A percentile compares a stretch with the other conserved stretches of the same genome.
These are phyloP conservation scores for Leishmania gerbilli DNA, from an alignment of 208 protist species.

Conservation along the genomic window DNA sequence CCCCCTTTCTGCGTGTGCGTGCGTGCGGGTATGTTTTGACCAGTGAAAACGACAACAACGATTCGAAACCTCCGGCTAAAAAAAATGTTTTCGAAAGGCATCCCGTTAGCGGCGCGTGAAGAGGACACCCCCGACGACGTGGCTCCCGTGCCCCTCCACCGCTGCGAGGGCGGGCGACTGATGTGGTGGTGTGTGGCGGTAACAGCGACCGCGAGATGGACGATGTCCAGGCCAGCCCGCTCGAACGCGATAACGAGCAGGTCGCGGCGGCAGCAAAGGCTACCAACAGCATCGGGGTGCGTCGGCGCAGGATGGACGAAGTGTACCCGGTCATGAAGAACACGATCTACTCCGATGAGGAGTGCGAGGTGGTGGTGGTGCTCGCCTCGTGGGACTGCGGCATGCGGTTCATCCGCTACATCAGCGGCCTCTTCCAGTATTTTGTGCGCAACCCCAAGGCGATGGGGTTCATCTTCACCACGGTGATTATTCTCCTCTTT, in stretches of 20 bases:
- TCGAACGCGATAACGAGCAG: constrained; percentile 5
- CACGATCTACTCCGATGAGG: constrained; percentile 64
- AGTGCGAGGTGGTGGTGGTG: constrained; percentile 42
- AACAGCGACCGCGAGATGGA: not conserved
- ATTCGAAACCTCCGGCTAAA: not conserved
- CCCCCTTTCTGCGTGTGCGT: not conserved
- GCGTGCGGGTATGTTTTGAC: not conserved
- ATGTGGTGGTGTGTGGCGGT: constrained; percentile 32
- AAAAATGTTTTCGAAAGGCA: not conserved
- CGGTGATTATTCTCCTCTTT: constrained; percentile 52
- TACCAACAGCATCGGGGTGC: constrained; percentile 3
- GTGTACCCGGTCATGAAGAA: constrained; percentile 66
- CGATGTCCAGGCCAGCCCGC: not conserved
- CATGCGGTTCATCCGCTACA: constrained; percentile 49
- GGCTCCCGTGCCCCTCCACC: not conserved
- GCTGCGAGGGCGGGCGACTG: constrained; percentile 16
- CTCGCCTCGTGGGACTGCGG: constrained; percentile 44
- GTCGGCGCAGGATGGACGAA: constrained; percentile 42
- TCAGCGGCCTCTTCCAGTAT: constrained; percentile 53
- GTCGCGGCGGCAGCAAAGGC: not conserved
- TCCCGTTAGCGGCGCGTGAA: not conserved
- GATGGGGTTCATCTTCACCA: constrained; percentile 55
- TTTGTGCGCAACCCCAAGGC: constrained; percentile 54
- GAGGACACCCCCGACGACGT: not conserved
- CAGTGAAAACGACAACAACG: not conserved